Base-by-base conservation (phyloP, 2,329 filamentous ascomycete species). In the Colletotrichum brevisporum region DNA sequence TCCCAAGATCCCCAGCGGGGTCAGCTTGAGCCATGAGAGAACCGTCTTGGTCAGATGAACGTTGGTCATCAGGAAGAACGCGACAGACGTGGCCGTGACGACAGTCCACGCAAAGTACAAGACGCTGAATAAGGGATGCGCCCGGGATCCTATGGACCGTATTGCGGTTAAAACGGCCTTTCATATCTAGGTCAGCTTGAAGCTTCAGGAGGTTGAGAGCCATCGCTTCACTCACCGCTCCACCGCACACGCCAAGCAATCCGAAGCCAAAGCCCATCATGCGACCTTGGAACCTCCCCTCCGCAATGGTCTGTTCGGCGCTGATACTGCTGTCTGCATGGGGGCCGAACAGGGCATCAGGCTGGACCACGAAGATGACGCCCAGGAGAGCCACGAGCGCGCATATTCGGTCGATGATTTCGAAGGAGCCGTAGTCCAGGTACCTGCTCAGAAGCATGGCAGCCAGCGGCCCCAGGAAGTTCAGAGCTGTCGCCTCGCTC, bases 211-310 rank as follows among this genome's bases (percentile, higher is more conserved):
- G 1, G 8, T 36, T 6, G 9, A 10, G 16, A 0, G 8, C 26
- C 6, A 5, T 3, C 18, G 2, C 31, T 9, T 6, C 15, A 62
- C 58, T 52, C 26, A 67, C 64, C 12, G 64, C 64, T 45, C 64
- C 64, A 6, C 58, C 64, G 13, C 58, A 63, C 4, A 67, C 64
- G 6, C 64, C 24, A 1, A 67, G 48, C n/a, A 67, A 12, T 1
- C 64, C 64, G 10, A 67, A 67, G 0, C 64, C 58, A 4, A 67
- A 63, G 10, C 65, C 65, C 59, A 68, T 60, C 61, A 69, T 69
- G 4, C 66, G 50, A 0, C 54, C 41, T 36, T 55, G 48, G 5
- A 53, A 21, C 16, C 18, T 6, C 6, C 15, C 53, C 5, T 54
- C 61, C 5, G 21, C 15, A 9, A 50, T n/a, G 10, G 27, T 43